phyloP scores from a whole-genome alignment of 2,329 filamentous ascomycete genomes.

The Aureobasidium sp. region DNA sequence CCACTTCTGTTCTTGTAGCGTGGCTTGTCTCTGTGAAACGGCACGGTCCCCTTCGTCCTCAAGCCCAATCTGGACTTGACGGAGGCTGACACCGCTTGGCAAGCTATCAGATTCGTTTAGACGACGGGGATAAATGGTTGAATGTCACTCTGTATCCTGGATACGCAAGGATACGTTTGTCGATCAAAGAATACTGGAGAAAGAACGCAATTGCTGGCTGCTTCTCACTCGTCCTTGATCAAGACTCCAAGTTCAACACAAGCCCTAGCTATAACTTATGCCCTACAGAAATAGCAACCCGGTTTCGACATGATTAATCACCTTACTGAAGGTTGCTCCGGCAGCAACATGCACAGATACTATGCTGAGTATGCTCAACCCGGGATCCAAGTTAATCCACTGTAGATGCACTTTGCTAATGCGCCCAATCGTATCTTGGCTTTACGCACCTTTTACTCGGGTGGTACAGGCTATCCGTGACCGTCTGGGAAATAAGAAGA shows the following conservation, averaged over 20 bases:
- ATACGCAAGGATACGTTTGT: not conserved
- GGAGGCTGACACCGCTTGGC: slow-evolving; percentile 9
- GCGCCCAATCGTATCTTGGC: not conserved
- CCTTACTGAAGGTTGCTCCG: slow-evolving; percentile 7
- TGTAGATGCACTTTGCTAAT: not conserved
- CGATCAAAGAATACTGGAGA: slow-evolving; percentile 2
- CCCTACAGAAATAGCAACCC: not conserved
- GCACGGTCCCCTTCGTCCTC: not conserved
- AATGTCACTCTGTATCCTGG: not conserved
- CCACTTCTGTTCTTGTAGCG: slow-evolving; percentile 4
- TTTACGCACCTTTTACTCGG: slow-evolving; percentile 6
- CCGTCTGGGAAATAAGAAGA: not conserved
- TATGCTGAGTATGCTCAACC: slow-evolving; percentile 4
- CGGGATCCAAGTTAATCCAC: not conserved
- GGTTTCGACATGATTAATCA: not conserved
- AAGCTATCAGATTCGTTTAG: not conserved
- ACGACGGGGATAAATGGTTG: not conserved
- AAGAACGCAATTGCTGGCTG: not conserved
- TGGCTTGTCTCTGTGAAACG: not conserved
- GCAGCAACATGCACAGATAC: not conserved
- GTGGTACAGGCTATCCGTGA: not conserved
- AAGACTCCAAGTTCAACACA: too few relatives aligned
- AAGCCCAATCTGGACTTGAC: not conserved
- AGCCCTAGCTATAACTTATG: not conserved
- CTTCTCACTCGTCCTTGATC: not conserved